Base-by-base conservation (phyloP, 2,329 filamentous ascomycete genomes). In the Diaporthe citriasiana region DNA sequence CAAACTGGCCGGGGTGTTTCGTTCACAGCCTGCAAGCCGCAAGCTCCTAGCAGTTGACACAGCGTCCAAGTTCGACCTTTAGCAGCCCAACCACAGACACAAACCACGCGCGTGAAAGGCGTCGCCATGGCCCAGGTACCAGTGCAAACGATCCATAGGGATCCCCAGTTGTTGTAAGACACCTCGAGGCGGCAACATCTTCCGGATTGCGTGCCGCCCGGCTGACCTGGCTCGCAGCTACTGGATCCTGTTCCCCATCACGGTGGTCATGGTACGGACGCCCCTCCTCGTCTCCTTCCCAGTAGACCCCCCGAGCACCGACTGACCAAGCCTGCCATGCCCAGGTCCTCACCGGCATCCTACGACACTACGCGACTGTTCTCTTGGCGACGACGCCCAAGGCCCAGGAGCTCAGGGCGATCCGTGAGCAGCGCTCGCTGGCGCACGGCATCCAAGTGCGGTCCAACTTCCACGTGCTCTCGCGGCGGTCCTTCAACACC, bases 241-340 rank as follows among this genome's bases (percentile, higher is more conserved):
- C 89, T 99, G 97, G 97, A 99, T 99, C 85, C 89, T 99, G 75
- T 93, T 98, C 77, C 97, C 97, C 76, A 99, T 99, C 83, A 98
- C 96, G 60, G 89, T 98, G 79, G 97, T 99, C 82, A 99, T 99
- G 97, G 93, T 94, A 77, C 86, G 50, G 30, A 5, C 19, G 22
- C 1, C 45, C 57, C 50, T 71, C 38, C 27, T 65, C 51, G 12
- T 42, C 40, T 30, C n/a, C n/a, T 30, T 35, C 22, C 25, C 19
- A 22, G 7, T 15, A 15, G 15, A 12, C 25, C n/a, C 55, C 33
- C 22, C 66, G 40, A 42, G n/a, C 13, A 19, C 13, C 63, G 40
- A 19, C 63, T 68, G 40, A 68, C 33, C 30, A 19, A 27, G 4
- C 17, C 45, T 25, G 1, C 45, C 33, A 12, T 56, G 73, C 75